Evolutionary conservation across 108 stramenopile genomes (phyloP).

Genomic region (Asterionellopsis glacialis): DNA sequence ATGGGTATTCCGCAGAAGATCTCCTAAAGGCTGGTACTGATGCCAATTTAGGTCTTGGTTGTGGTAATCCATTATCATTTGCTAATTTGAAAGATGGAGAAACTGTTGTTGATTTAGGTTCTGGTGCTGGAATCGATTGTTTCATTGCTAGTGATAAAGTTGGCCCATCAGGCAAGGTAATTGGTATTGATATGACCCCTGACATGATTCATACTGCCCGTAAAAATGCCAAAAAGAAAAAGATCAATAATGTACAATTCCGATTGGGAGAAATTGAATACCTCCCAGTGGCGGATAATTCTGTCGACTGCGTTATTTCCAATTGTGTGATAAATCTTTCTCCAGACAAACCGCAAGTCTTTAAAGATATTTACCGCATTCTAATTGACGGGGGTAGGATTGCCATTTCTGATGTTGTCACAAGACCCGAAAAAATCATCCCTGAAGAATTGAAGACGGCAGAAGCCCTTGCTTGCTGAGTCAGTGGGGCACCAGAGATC

Average conservation of each 20-base stretch:
- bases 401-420: background rate
- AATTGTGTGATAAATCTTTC: conserved; percentile 7
- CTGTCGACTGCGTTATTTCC: conserved; percentile 9
- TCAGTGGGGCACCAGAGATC: too few relatives aligned
- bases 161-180: conserved; percentile 38
- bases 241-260: conserved; percentile 42
- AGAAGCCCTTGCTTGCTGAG: too few relatives aligned
- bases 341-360: background rate
- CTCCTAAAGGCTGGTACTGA: background rate
- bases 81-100: conserved; percentile 27
- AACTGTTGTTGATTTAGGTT: conserved; percentile 57
- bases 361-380: background rate
- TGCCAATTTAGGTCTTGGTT: conserved; percentile 40
- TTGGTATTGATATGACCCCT: conserved; percentile 76
- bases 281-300: conserved; percentile 49
- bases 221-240: conserved; percentile 16
- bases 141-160: conserved; percentile 51
- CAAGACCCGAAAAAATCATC: too few relatives aligned
- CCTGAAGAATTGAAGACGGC: too few relatives aligned
- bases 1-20: too few relatives aligned
- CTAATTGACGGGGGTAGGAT: background rate
- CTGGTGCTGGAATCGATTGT: conserved; percentile 60
- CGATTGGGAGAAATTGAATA: conserved; percentile 76
- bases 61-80: conserved; percentile 39
- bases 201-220: conserved; percentile 46